Base-by-base conservation (phyloP, 345 rosid species). In the Turnera subulata region DNA sequence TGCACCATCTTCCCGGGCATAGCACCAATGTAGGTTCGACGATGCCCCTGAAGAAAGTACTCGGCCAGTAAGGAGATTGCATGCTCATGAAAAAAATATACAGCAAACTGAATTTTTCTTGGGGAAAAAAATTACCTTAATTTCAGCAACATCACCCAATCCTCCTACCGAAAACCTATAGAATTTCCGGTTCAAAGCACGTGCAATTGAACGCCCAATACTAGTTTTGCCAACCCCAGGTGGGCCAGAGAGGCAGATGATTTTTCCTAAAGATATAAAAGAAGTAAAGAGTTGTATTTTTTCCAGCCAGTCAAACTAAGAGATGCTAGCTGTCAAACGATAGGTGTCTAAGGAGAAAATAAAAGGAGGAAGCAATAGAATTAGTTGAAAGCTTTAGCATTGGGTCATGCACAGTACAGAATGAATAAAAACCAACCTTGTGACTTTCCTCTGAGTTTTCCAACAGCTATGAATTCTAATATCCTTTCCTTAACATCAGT, bases 1-100 rank as follows among this genome's bases (percentile, higher is more conserved):
- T 94, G 99, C 69, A 94, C 99, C 97, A 94, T 94, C 82, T 94
- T 94, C 55, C 99, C 99, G 8, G 99, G 99, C 99, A 90, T 90
- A 53, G 99, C 99, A 18, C 99, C 97, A 60, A 94, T 85, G 71
- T 90, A 94, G 50, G 99, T 94, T 57, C 99, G 81, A 52, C 99
- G 97, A 80, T 94, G 99, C 65, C 99, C 99, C 99, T 90, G 62
- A n/a, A n/a, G 29, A 72, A 29, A 29, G 4, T 8, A 29, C 8
- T 29, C 8, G 4, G 35, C 8, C 35, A 29, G 35, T 29, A 29
- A 29, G 35, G 35, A 4, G 8, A 29, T n/a, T 29, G 35, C 35
- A 29, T 3, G 35, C 35, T 8, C 35, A 29, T 3, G 4, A 3
- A 29, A 29, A 29, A 8, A 29, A 29, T 29, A 29, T 8, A 29